These are phyloP conservation scores for Priceomyces haplophilus DNA, from an alignment of 805 yeast species.

Conservation along the genomic window DNA sequence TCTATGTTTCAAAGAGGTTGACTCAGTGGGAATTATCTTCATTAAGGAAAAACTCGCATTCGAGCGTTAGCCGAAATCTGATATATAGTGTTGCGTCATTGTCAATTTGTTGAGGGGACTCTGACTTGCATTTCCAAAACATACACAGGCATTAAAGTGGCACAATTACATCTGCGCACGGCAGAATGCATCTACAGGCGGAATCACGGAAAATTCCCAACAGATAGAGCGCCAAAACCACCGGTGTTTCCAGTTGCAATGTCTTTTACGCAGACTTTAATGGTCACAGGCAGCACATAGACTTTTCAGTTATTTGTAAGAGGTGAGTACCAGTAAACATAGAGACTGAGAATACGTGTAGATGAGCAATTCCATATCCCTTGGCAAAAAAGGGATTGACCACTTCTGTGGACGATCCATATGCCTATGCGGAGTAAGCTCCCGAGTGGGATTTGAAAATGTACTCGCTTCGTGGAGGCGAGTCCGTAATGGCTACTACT, in stretches of 20 bases:
- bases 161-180: conserved; percentile 1
- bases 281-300: too few relatives aligned
- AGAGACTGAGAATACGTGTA: too few relatives aligned
- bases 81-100: background rate
- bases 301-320: too few relatives aligned
- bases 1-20: background rate
- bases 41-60: background rate
- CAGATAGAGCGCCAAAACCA: background rate
- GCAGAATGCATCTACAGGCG: background rate
- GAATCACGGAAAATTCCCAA: background rate
- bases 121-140: background rate
- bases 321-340: too few relatives aligned
- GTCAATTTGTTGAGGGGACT: conserved; percentile 1
- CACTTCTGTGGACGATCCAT: too few relatives aligned
- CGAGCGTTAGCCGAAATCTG: conserved; percentile 3
- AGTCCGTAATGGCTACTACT: background rate
- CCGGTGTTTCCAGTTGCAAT: too few relatives aligned
- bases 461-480: conserved; percentile 1
- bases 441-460: background rate
- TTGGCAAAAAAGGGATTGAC: too few relatives aligned
- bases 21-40: background rate
- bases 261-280: too few relatives aligned
- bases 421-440: too few relatives aligned
- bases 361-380: too few relatives aligned
- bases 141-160: background rate